phyloP scores from a whole-genome alignment of 495 filamentous ascomycete genomes.

The Aspergillus panamensis region DNA sequence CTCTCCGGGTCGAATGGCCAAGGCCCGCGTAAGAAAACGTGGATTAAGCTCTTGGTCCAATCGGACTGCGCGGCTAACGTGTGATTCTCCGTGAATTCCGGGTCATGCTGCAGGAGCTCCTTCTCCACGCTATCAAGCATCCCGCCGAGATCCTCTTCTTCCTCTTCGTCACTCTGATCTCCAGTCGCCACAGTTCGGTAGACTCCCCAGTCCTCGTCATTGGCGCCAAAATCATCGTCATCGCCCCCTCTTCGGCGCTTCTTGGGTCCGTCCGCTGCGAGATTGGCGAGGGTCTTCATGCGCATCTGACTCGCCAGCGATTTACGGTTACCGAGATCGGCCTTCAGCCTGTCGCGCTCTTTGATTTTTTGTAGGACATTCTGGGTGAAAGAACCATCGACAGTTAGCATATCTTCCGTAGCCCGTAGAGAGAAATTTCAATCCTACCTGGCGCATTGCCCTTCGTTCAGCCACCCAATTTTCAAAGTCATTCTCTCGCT shows the following conservation, averaged over 20 bases:
- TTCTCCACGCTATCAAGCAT: slow-evolving; percentile 72
- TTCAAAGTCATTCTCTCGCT: slow-evolving; percentile 76
- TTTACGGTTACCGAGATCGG: slow-evolving; percentile 91
- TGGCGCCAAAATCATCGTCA: slow-evolving; percentile 94
- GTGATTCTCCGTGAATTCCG: slow-evolving; percentile 81
- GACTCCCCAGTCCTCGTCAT: slow-evolving; percentile 96
- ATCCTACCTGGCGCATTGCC: slow-evolving; percentile 59
- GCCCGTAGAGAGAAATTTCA: background rate
- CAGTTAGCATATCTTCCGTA: slow-evolving; percentile 9
- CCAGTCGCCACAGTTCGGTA: slow-evolving; percentile 88
- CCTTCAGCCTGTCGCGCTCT: slow-evolving; percentile 85
- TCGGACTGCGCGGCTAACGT: slow-evolving; percentile 88
- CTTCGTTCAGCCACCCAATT: slow-evolving; percentile 82
- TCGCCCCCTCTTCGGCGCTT: slow-evolving; percentile 75
- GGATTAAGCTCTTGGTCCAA: slow-evolving; percentile 87
- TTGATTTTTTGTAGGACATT: slow-evolving; percentile 77
- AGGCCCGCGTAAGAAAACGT: slow-evolving; percentile 84
- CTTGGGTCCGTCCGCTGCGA: slow-evolving; percentile 84
- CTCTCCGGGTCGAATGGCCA: slow-evolving; percentile 78
- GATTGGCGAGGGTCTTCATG: slow-evolving; percentile 97
- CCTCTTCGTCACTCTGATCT: slow-evolving; percentile 69
- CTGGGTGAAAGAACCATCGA: slow-evolving; percentile 23
- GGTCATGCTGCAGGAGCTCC: slow-evolving; percentile 81
- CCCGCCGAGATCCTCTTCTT: slow-evolving; percentile 78
- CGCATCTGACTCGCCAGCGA: slow-evolving; percentile 91